phyloP scores from a whole-genome alignment of 2,329 filamentous ascomycete species.

The Fusarium irregulare region DNA sequence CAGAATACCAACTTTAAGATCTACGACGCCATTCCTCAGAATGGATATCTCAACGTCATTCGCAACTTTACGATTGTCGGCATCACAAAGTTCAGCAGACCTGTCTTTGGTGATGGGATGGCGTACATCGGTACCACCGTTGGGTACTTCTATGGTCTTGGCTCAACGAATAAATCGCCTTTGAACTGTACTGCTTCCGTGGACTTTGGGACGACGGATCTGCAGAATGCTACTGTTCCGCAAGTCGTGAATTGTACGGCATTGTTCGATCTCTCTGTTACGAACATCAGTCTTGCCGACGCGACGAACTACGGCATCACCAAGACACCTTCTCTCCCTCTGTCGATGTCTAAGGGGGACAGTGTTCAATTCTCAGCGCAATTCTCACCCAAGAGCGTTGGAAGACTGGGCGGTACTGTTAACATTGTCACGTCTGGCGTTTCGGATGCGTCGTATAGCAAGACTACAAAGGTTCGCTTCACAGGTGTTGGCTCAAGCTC shows the following conservation, averaged over 20 bases:
- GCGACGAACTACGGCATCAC: constrained; percentile 53
- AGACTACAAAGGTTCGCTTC: constrained; percentile 58
- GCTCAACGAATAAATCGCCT: constrained; percentile 64
- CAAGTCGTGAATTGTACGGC: constrained; percentile 61
- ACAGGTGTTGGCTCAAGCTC: constrained; percentile 62
- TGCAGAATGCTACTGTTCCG: constrained; percentile 49
- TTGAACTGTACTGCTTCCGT: constrained; percentile 64
- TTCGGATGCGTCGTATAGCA: constrained; percentile 57
- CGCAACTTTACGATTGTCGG: constrained; percentile 63
- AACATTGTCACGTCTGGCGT: constrained; percentile 61
- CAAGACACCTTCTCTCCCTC: constrained; percentile 48
- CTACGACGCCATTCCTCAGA: constrained; percentile 63
- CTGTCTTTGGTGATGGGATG: constrained; percentile 67
- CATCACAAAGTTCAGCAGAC: constrained; percentile 66
- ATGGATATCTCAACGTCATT: constrained; percentile 59
- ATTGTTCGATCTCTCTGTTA: constrained; percentile 57
- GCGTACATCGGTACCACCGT: constrained; percentile 64
- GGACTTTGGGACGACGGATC: constrained; percentile 59
- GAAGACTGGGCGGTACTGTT: constrained; percentile 60
- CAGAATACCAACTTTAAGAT: constrained; percentile 64
- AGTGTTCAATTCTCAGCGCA: constrained; percentile 57
- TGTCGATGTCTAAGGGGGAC: constrained; percentile 50
- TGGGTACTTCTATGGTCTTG: constrained; percentile 66
- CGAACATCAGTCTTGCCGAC: constrained; percentile 50
- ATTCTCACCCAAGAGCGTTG: constrained; percentile 57